Evolutionary conservation across 208 protist genomes (phyloP).

Genomic region (Wallacemonas collosoma): DNA sequence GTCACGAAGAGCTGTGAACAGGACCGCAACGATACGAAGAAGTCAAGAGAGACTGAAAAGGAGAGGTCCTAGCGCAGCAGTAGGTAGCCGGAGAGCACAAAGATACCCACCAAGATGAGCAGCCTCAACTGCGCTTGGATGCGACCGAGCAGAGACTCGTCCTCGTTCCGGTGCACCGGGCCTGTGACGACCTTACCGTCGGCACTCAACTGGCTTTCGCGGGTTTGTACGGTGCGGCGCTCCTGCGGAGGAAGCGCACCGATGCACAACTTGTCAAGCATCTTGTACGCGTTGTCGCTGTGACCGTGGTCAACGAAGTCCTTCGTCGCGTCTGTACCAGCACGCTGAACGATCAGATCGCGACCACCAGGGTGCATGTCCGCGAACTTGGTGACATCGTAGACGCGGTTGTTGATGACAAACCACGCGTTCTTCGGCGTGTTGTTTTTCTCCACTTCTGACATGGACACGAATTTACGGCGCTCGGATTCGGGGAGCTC

Average conservation of each 20-base stretch:
- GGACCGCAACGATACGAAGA: no score
- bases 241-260: conserved; percentile 52
- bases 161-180: conserved; percentile 6
- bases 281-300: conserved; percentile 52
- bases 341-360: conserved; percentile 70
- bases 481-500: conserved; percentile 39
- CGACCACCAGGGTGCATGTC: conserved; percentile 81
- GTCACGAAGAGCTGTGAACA: no score
- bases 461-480: conserved; percentile 38
- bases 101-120: conserved; percentile 37
- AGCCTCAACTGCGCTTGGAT: conserved; percentile 56
- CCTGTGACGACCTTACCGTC: conserved; percentile 13
- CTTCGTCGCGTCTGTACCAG: conserved; percentile 67
- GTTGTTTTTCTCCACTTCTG: conserved; percentile 38
- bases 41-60: not conserved
- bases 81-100: conserved; percentile 50
- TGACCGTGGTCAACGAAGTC: conserved; percentile 73
- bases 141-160: conserved; percentile 51
- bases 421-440: conserved; percentile 54
- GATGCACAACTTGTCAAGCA: conserved; percentile 63
- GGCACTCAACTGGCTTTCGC: conserved; percentile 8
- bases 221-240: conserved; percentile 23
- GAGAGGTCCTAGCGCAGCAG: conserved; percentile 35
- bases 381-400: conserved; percentile 76
- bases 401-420: conserved; percentile 88